Base-by-base conservation (phyloP, 495 filamentous ascomycete species). In the Penicillium nucicola region DNA sequence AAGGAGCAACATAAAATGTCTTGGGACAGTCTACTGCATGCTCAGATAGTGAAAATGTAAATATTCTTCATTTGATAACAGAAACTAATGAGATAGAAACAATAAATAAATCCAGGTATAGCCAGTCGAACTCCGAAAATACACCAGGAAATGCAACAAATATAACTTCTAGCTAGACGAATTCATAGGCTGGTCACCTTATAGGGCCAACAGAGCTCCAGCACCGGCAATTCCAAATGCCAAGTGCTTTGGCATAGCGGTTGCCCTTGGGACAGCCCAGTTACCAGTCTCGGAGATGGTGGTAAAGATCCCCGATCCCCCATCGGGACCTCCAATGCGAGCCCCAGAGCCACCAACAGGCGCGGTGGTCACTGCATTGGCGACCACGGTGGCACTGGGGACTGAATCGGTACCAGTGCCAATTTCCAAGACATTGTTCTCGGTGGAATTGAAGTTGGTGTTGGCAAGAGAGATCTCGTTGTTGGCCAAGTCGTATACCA, bases 401-500 rank as follows among this genome's bases (percentile, higher is more conserved):
- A 96, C 82, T 2, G 77, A 70, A 34, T 73, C 61, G 6, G 70
- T 63, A 0, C 88, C 88, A 5, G 72, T 77, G 4, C 78, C 78
- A 50, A 97, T 95, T 68, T 95, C 92, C 13, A 77, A 53, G 39
- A 96, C 71, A 37, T 82, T 77, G 18, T 77, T 77, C 4, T 66
- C 56, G 0, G 84, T 87, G 4, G 82, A 69, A 61, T 96, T 90
- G 70, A 95, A 96, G 38, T 81, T 83, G 1, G 92, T 93, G 61
- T 88, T 87, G 11, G 90, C 92, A 33, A 98, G 68, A 10, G 85
- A 87, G 49, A 98, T 92, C 69, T 90, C 79, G 67, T 96, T 90
- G 63, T 92, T 96, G 12, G 76, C 78, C 13, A 97, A 72, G 58
- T 97, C 92, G 60, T 91, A 97, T 0, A 98, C 92, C 22, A 96